Conservation (phyloP, 192 early-diverging fungal genomes). For the Gigaspora rosea region DNA sequence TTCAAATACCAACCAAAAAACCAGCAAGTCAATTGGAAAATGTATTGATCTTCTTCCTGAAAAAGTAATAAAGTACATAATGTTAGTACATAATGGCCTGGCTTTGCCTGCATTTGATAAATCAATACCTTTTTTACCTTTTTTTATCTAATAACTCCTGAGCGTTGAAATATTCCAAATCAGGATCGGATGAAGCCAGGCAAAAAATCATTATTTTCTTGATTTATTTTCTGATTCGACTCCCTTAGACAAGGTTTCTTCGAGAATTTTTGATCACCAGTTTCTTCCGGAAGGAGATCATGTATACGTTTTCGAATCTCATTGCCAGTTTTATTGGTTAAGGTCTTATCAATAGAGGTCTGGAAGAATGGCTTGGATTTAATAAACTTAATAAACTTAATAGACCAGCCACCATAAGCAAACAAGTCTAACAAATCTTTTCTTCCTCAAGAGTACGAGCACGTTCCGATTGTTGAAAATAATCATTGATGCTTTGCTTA, state of each 20-base stretch:
- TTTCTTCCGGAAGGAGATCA: conserved; percentile 30
- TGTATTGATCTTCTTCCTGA: no score
- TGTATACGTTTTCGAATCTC: conserved; percentile 25
- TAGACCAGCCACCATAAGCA: background rate
- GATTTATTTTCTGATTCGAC: conserved; percentile 28
- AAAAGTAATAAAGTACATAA: no score
- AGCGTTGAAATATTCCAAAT: conserved; percentile 25
- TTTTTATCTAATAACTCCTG: conserved; percentile 25
- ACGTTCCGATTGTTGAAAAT: conserved; percentile 7
- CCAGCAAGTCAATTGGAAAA: no score
- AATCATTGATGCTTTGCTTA: conserved; percentile 22
- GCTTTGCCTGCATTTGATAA: conserved; percentile 18
- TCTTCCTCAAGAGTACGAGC: conserved; percentile 22
- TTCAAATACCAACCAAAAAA: no score
- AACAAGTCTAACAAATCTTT: conserved; percentile 32
- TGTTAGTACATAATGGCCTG: conserved; percentile 19
- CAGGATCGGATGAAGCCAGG: conserved; percentile 10
- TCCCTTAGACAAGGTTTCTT: conserved; percentile 26
- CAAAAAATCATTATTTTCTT: conserved; percentile 24
- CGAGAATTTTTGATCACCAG: conserved; percentile 5
- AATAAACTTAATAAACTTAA: conserved; percentile 21
- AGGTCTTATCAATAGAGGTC: conserved; percentile 23
- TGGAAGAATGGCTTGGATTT: conserved; percentile 28
- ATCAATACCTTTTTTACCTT: background rate
- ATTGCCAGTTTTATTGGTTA: conserved; percentile 32